Conservation (phyloP, 1,139 yeast genomes). For the Suhomyces kunorum region DNA sequence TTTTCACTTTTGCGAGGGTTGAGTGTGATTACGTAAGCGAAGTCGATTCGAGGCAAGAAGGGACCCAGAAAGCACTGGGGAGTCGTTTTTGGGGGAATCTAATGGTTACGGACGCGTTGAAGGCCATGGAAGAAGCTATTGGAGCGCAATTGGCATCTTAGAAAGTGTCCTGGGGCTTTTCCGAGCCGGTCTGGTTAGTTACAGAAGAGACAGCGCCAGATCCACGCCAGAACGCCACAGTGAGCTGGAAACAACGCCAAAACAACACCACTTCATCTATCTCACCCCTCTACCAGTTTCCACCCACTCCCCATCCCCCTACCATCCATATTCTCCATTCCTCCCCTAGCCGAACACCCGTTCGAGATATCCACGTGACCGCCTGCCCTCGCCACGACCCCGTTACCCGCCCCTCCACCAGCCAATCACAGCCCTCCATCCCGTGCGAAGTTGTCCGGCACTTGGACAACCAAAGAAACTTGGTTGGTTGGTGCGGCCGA, state of each 20-base stretch:
- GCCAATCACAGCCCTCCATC: slow-evolving; percentile 15
- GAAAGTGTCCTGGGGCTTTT: neutral
- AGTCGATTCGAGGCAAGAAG: neutral
- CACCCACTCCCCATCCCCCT: neutral
- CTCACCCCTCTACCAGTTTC: no score
- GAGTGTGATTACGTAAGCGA: slow-evolving; percentile 7
- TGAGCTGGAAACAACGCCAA: neutral
- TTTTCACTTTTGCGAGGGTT: slow-evolving; percentile 12
- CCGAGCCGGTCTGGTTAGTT: neutral
- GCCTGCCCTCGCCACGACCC: neutral
- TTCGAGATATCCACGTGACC: slow-evolving; percentile 14
- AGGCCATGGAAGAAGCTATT: neutral
- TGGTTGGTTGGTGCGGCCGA: slow-evolving; percentile 16
- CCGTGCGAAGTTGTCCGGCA: slow-evolving; percentile 13
- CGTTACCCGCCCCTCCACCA: slow-evolving; percentile 11
- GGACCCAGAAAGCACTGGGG: neutral
- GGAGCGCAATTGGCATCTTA: neutral
- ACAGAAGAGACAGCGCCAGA: neutral
- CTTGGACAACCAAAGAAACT: slow-evolving; percentile 11
- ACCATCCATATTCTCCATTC: neutral
- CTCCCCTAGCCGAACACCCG: neutral
- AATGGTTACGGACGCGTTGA: neutral
- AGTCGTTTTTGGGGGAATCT: no score
- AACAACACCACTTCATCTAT: no score
- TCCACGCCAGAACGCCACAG: neutral